Conservation (phyloP, 257 asterid genomes). For the Nicotiana undulata region DNA sequence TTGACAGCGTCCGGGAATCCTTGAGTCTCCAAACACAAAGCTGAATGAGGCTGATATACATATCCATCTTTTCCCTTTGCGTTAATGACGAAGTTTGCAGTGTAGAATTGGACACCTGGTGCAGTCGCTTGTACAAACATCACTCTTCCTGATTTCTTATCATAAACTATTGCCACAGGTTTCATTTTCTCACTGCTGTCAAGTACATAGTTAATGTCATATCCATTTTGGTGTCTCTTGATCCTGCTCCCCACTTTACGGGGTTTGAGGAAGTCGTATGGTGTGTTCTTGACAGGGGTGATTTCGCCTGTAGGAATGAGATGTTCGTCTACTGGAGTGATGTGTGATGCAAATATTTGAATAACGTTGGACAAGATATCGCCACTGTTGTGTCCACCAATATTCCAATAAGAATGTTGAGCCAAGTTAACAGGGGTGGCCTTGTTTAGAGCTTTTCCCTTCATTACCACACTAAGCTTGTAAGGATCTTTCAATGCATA, state of each 20-base stretch:
- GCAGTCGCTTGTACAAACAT: constrained; percentile 50
- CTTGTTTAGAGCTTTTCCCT: constrained; percentile 55
- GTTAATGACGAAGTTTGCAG: constrained; percentile 36
- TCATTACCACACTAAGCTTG: constrained; percentile 44
- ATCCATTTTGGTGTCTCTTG: constrained; percentile 39
- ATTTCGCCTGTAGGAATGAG: constrained; percentile 66
- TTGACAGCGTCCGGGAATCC: constrained; percentile 51
- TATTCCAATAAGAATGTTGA: constrained; percentile 76
- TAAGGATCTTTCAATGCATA: constrained; percentile 35
- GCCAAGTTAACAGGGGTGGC: constrained; percentile 80
- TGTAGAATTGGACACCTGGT: constrained; percentile 66
- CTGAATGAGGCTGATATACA: constrained; percentile 45
- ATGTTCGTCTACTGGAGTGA: constrained; percentile 40
- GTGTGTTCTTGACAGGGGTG: constrained; percentile 35
- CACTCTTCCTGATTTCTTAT: constrained; percentile 46
- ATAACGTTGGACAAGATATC: constrained; percentile 49
- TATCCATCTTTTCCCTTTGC: constrained; percentile 57
- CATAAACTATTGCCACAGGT: constrained; percentile 39
- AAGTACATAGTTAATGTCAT: constrained; percentile 63
- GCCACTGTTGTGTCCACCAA: constrained; percentile 71
- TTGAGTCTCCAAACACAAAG: constrained; percentile 35
- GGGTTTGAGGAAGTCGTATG: constrained; percentile 55
- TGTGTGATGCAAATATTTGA: constrained; percentile 50
- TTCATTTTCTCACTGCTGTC: constrained; percentile 33
- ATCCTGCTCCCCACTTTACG: constrained; percentile 41